Conservation (phyloP, 441 rosid genomes). For the Omphalea diandra region DNA sequence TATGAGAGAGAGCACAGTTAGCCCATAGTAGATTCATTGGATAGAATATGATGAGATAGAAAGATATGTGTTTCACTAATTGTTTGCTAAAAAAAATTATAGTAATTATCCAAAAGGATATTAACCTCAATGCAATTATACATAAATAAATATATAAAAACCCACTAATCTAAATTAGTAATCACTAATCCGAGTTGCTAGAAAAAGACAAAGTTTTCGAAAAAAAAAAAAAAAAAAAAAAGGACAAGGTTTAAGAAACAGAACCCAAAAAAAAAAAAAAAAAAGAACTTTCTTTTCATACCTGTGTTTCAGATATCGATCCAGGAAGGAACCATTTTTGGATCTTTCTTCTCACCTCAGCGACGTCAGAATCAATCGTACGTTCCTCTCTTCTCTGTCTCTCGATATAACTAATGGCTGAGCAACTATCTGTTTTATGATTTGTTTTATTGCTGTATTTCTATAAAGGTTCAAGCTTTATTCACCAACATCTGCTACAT, state of each 20-base stretch:
- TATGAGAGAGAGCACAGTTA: no score
- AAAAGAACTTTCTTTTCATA: neutral
- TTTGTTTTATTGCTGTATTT: neutral
- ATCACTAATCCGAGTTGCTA: no score
- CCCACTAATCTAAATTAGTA: no score
- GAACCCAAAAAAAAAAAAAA: neutral
- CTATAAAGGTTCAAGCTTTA: neutral
- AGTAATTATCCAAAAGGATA: no score
- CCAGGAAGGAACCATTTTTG: neutral
- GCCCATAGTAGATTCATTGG: no score
- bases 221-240: no score
- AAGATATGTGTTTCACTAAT: no score
- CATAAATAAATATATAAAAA: no score
- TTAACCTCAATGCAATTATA: no score
- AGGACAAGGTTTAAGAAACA: neutral
- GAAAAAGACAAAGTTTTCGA: no score
- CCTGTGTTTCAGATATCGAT: neutral
- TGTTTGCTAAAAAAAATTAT: no score
- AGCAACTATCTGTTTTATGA: neutral
- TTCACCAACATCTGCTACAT: slow-evolving; percentile 17
- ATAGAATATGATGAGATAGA: no score
- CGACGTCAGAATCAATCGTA: slow-evolving; percentile 1
- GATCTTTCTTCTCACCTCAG: neutral
- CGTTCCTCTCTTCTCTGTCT: neutral
- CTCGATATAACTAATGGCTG: neutral